These are phyloP conservation scores for Fusarium sp. DNA, from an alignment of 2,329 filamentous ascomycete species.

Conservation along the genomic window DNA sequence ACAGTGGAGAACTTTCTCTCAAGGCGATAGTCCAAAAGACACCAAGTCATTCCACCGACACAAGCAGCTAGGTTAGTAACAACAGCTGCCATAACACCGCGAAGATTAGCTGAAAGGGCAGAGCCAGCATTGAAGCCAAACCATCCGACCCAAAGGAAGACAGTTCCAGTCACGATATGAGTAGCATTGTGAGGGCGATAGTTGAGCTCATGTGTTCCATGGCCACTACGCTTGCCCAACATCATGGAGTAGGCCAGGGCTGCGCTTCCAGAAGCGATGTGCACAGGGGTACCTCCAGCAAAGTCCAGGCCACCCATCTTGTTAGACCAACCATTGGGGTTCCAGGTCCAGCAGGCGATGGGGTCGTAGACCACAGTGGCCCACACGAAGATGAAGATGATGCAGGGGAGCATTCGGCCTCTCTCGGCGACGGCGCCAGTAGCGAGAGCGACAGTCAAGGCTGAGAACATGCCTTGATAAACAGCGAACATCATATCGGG, in stretches of 20 bases:
- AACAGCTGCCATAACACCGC: slow-evolving; percentile 86
- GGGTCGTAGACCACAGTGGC: slow-evolving; percentile 90
- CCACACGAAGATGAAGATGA: slow-evolving; percentile 96
- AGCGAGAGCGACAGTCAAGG: slow-evolving; percentile 86
- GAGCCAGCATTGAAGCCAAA: slow-evolving; percentile 94
- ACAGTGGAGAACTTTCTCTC: slow-evolving; percentile 94
- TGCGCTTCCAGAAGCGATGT: slow-evolving; percentile 84
- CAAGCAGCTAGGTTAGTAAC: slow-evolving; percentile 89
- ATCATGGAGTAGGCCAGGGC: slow-evolving; percentile 92
- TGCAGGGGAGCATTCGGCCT: slow-evolving; percentile 86
- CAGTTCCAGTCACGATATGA: slow-evolving; percentile 90
- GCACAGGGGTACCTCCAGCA: slow-evolving; percentile 89
- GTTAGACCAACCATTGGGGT: slow-evolving; percentile 81
- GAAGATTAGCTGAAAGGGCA: slow-evolving; percentile 82
- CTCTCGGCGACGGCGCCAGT: slow-evolving; percentile 88
- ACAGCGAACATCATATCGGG: slow-evolving; percentile 88
- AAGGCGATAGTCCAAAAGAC: slow-evolving; percentile 86
- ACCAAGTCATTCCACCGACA: slow-evolving; percentile 89
- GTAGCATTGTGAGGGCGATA: slow-evolving; percentile 94
- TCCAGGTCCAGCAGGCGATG: slow-evolving; percentile 97
- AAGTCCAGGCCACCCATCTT: slow-evolving; percentile 87
- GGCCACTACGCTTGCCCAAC: slow-evolving; percentile 85
- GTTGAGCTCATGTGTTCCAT: slow-evolving; percentile 88
- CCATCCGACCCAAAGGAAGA: slow-evolving; percentile 96
- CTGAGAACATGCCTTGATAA: slow-evolving; percentile 90